phyloP scores from a whole-genome alignment of 305 asterid species.

The Fraxinus ornus region DNA sequence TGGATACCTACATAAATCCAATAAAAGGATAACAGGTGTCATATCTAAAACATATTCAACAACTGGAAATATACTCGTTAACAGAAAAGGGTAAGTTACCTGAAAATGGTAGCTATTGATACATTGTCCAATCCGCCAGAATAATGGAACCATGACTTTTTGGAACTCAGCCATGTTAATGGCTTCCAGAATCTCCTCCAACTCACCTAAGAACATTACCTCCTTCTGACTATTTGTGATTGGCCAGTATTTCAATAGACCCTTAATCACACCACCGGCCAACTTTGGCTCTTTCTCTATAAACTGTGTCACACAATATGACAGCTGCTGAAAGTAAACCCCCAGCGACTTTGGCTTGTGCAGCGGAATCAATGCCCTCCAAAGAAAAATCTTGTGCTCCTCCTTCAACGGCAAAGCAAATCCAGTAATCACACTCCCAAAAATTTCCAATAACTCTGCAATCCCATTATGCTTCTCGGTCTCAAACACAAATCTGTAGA shows the following conservation, averaged over 20 bases:
- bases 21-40: constrained; percentile 7
- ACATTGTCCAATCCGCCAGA: constrained; percentile 65
- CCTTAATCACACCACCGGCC: constrained; percentile 59
- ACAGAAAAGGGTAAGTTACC: constrained; percentile 37
- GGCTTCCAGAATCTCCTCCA: constrained; percentile 80
- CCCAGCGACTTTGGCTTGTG: constrained; percentile 83
- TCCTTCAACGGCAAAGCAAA: constrained; percentile 82
- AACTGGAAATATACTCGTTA: background rate
- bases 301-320: constrained; percentile 72
- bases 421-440: constrained; percentile 85
- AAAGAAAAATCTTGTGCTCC: constrained; percentile 80
- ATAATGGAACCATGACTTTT: constrained; percentile 71
- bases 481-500: constrained; percentile 66
- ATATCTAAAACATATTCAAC: background rate
- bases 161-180: constrained; percentile 71
- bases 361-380: constrained; percentile 72
- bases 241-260: constrained; percentile 85
- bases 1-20: background rate
- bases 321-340: constrained; percentile 70
- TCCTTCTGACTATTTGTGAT: constrained; percentile 84
- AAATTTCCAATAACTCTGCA: constrained; percentile 76
- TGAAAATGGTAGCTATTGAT: constrained; percentile 79
- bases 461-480: constrained; percentile 74
- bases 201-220: constrained; percentile 76
- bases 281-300: constrained; percentile 83